Evolutionary conservation across 1,139 yeast genomes (phyloP), one percentile per base, ranked within the genome.

Genomic region (Petasospora fabianii): DNA sequence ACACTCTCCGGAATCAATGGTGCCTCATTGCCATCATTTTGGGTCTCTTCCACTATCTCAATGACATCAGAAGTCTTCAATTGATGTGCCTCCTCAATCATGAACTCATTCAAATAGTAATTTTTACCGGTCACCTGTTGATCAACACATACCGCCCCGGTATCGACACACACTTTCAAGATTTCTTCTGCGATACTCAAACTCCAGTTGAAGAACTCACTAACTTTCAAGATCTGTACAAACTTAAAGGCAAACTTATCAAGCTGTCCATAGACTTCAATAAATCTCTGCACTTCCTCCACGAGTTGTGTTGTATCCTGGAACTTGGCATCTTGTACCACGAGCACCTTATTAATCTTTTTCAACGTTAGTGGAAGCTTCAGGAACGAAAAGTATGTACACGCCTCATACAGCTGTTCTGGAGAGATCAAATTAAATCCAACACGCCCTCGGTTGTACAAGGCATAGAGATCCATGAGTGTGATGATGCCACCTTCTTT

Each of bases 101-200:
- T 7, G 19, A 49, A 43, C 20, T 54, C 48, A 29, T 57, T 59
- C 24, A 55, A 34, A 34, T 66, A 71, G 49, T 62, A 72, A 19
- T 62, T 55, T 4, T 78, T 68, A 0, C 90, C 90, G 31, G 76
- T 68, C 5, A 79, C 66, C 42, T 76, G 75, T 46, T 80, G 80
- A 59, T 86, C 96, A 9, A 85, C 68, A 10, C 83, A 77, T 2
- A 85, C 55, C 2, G 62, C 61, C 1, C 88, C 92, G 4, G 62
- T 56, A 7, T 68, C 70, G 26, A 84, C 73, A 18, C 84, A 79
- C 43, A 70, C 65, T 39, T 77, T 78, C 14, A 86, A 60, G 48
- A 85, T 86, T 54, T 85, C 94, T 13, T 66, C 68, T 3, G 90
- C 73, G 14, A 86, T 78, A 24, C 77, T 75, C 31, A 80, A 68